Base-by-base conservation (phyloP, 768 basidiomycete species). In the Mycena vitilis region DNA sequence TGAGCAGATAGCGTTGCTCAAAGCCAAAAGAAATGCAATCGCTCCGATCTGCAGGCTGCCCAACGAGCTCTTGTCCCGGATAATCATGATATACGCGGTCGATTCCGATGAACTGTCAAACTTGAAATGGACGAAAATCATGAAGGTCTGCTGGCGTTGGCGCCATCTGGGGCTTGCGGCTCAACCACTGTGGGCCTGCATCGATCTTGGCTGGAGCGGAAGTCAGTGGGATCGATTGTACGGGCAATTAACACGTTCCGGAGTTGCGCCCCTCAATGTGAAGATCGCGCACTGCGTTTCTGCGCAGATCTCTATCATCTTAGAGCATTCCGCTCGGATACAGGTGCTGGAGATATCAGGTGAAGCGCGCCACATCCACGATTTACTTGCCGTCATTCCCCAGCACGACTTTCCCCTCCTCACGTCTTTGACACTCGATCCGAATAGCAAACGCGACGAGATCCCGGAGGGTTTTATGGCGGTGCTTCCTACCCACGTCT, bases 41-140 rank as follows among this genome's bases (percentile, higher is more conserved):
- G 30, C 30, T 30, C 30, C 30, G 5, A 30, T 30, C 30, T 30
- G 30, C 30, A 30, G 30, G 30, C 30, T 30, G 30, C 30, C 30
- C 30, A 68, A 68, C 54, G 66, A 68, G 15, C 60, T 68, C 34
- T 23, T 66, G 23, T 10, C 42, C 44, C 59, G 44, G 13, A 66
- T 66, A 11, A 42, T 66, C 42, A 54, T 30, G n/a, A 59, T 60
- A 13, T 40, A 40, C 65, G 59, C 60, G 4, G 53, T 55, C 7
- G 65, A 66, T 12, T 15, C 64, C 16, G 37, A 59, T 36, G 12
- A 53, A 4, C 20, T 54, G 4, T 54, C 37, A 10, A 37, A 37
- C 34, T 20, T 54, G 16, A 37, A 36, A 54, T 54, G 53, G 53
- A 36, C 34, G 9, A 54, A 37, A 20, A 36, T 54, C 1, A 36